These are phyloP conservation scores for Lactarius trivialis DNA, from an alignment of 768 basidiomycete species.

Conservation along the genomic window DNA sequence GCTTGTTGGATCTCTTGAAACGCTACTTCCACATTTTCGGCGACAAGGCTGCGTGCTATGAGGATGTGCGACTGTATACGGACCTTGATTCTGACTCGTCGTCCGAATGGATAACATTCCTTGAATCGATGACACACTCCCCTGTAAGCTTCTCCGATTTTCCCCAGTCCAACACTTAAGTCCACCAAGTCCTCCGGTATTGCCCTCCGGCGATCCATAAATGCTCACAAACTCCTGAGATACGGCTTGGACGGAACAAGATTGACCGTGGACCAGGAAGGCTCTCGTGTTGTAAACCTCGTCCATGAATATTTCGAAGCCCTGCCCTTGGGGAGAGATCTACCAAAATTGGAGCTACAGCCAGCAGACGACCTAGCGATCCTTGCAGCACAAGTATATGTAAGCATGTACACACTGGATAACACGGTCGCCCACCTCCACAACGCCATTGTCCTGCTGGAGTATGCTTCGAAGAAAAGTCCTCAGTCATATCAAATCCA, in stretches of 20 bases:
- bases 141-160: constrained; percentile 35
- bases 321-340: constrained; percentile 55
- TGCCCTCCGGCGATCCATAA: constrained; percentile 65
- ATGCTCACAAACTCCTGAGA: constrained; percentile 68
- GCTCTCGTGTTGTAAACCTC: constrained; percentile 44
- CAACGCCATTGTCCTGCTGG: constrained; percentile 58
- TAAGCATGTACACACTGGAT: constrained; percentile 56
- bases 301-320: constrained; percentile 57
- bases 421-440: constrained; percentile 53
- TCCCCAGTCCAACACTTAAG: not conserved
- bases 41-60: constrained; percentile 80
- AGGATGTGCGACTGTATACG: constrained; percentile 72
- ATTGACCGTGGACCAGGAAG: constrained; percentile 52
- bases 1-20: constrained; percentile 46
- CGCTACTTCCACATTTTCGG: constrained; percentile 68
- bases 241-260: constrained; percentile 45
- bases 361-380: constrained; percentile 81
- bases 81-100: constrained; percentile 42
- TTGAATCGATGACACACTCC: constrained; percentile 41
- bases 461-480: constrained; percentile 66
- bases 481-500: constrained; percentile 75
- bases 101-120: constrained; percentile 46
- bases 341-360: constrained; percentile 75
- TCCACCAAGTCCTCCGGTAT: constrained; percentile 39
- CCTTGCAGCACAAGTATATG: constrained; percentile 60